Conservation (phyloP, 2,329 filamentous ascomycete species). For the Chaetomium sp. region DNA sequence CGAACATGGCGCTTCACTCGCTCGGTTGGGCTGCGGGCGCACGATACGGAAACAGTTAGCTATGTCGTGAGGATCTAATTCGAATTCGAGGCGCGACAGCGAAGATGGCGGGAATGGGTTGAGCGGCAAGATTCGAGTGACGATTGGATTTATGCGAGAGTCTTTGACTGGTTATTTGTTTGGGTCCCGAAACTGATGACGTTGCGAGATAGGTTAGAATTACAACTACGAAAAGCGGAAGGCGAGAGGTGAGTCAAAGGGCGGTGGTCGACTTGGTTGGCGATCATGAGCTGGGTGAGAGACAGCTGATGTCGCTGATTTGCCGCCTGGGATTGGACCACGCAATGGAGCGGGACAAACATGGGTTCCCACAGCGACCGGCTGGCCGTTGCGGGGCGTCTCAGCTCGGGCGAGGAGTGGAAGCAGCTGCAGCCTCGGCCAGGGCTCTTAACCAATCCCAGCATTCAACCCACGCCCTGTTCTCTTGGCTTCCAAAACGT, state of each 20-base stretch:
- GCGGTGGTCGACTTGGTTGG: not conserved
- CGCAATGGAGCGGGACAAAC: conserved; percentile 13
- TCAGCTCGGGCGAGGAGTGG: not conserved
- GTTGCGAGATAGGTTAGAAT: conserved; percentile 13
- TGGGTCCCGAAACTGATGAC: not conserved
- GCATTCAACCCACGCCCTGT: too few relatives aligned
- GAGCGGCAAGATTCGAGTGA: not conserved
- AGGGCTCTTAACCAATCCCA: too few relatives aligned
- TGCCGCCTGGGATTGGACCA: conserved; percentile 18
- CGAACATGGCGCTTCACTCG: conserved; percentile 26
- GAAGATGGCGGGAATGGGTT: not conserved
- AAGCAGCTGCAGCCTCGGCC: conserved; percentile 1
- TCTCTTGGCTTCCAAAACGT: too few relatives aligned
- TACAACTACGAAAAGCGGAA: not conserved
- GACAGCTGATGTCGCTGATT: conserved; percentile 1
- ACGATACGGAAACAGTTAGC: too few relatives aligned
- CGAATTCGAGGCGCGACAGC: not conserved
- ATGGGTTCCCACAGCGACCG: conserved; percentile 22
- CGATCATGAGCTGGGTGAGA: conserved; percentile 1
- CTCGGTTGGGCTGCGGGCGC: too few relatives aligned
- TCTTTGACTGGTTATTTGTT: conserved; percentile 16
- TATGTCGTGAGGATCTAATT: not conserved
- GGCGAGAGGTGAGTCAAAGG: conserved; percentile 10
- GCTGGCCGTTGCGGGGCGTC: not conserved
- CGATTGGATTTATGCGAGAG: conserved; percentile 1